Base-by-base conservation (phyloP, 106 monocot genomes). In the Amphibolis antarctica region DNA sequence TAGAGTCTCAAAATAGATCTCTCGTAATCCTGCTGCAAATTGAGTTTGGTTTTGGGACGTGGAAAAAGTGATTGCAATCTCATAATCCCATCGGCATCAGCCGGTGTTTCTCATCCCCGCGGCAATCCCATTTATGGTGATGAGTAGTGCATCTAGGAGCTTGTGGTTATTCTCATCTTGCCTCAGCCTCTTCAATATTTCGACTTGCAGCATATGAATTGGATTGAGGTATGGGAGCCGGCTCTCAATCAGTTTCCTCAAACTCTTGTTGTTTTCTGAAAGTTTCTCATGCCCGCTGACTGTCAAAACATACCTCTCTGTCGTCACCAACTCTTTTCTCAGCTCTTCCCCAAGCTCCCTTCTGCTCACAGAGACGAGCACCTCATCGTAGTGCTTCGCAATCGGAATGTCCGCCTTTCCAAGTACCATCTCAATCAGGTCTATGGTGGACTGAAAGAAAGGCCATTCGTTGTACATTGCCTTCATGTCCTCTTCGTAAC, bases 81-180 rank as follows among this genome's bases (percentile, higher is more conserved):
- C n/a, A n/a, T n/a, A n/a, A n/a, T n/a, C n/a, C n/a, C n/a, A n/a
- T n/a, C n/a, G n/a, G 60, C 15, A 27, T 72, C 72, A 93, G 46
- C 92, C 92, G 18, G 92, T 93, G 64, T 93, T 93, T 53, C 88
- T 82, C 92, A 93, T 93, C 10, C 88, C 92, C 3, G 92, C 92
- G 14, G 92, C 88, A 31, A 93, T 85, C 2, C 92, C 92, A 58
- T 93, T 93, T 27, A 93, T 80, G 7, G 88, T 85, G 44, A 93
- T 76, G 30, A 93, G 88, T 73, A 93, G 58, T 4, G 88, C 88
- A 60, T 93, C 92, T 12, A 88, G 67, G 1, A 93, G 80, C 64
- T 75, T 88, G 10, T 66, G 19, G 44, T 93, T 93, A 10, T 83
- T 87, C 2, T 80, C 61, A 18, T 93, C 92, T 11, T 63, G 58